Conservation (phyloP, 371 early-diverging fungal genomes). For the Actinomortierella ambigua region DNA sequence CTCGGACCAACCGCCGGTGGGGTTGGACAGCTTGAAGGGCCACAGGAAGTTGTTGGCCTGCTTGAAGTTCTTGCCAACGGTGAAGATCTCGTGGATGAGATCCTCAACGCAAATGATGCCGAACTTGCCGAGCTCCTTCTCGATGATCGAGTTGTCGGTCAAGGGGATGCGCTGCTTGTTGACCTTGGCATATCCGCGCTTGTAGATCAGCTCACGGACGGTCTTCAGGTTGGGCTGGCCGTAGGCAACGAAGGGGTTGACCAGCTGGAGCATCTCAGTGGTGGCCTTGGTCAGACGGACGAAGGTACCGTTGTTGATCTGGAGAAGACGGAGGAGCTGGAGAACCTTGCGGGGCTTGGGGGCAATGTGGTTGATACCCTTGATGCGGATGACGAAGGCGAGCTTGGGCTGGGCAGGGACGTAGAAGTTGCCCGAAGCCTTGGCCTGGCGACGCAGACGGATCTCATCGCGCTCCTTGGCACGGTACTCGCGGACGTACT, state of each 20-base stretch:
- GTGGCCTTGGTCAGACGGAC: constrained; percentile 98
- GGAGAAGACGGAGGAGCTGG: constrained; percentile 98
- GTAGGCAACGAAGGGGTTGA: constrained; percentile 97
- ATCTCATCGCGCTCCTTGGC: constrained; percentile 87
- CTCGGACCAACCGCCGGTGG: constrained; percentile 94
- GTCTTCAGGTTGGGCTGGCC: constrained; percentile 99
- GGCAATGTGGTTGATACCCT: constrained; percentile 98
- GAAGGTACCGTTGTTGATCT: constrained; percentile 99
- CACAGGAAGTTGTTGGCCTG: constrained; percentile 98
- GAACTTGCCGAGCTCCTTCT: constrained; percentile 93
- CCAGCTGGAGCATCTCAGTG: constrained; percentile 97
- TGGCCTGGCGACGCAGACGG: constrained; percentile 91
- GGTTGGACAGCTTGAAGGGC: constrained; percentile 99
- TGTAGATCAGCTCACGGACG: constrained; percentile 99
- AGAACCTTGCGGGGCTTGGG: constrained; percentile 99
- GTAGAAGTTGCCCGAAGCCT: constrained; percentile 90
- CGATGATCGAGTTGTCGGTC: constrained; percentile 96
- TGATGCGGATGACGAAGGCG: constrained; percentile 96
- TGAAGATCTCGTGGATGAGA: constrained; percentile 98
- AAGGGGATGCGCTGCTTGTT: constrained; percentile 97
- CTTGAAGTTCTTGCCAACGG: constrained; percentile 98
- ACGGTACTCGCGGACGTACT: constrained; percentile 96
- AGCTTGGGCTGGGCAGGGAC: constrained; percentile 97
- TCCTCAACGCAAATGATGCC: constrained; percentile 99
- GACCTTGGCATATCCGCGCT: constrained; percentile 99